Base-by-base conservation (phyloP, 2,329 filamentous ascomycete species). In the Calonectria crousiana region DNA sequence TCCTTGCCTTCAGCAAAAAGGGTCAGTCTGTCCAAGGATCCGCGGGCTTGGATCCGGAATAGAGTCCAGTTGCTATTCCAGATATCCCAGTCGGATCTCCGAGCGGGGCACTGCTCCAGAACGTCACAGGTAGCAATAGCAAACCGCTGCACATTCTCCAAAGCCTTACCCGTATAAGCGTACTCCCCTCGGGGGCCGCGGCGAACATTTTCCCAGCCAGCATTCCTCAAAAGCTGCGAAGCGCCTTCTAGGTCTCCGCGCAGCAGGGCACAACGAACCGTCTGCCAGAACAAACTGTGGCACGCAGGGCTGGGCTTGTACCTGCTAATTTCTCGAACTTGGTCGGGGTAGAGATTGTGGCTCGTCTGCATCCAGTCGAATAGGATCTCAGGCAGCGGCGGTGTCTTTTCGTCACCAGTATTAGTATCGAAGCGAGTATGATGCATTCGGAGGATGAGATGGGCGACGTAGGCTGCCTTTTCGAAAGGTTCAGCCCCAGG, bases 271-370 rank as follows among this genome's bases (percentile, higher is more conserved):
- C 91, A 91, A 78, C 93, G 94, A n/a, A 98, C 87, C 1, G 92
- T 92, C 81, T 96, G 94, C 96, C 96, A 98, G 85, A 95, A 98
- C 44, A 94, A 88, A 32, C 89, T 87, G 80, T 97, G 94, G 53
- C 92, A 92, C 2, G 95, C 93, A 28, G 95, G 95, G 73, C 94
- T 94, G 0, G 94, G 94, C 58, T 89, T 89, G 78, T 92, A 86
- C 34, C 89, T 88, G 75, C 90, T 86, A 30, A 98, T 89, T 5
- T 92, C 88, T 47, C 91, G 87, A 30, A 94, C 87, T 79, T 96
- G 93, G 67, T 91, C 89, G 2, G 90, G 89, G 79, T 94, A 94
- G 32, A 93, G 89, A 75, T 94, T 92, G 81, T 98, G 95, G 80
- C 95, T 91, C 20, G 89, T 88, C 69, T 94, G 90, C 76, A 98